Evolutionary conservation across 768 basidiomycete genomes (phyloP).

Genomic region (Mycena venus): DNA sequence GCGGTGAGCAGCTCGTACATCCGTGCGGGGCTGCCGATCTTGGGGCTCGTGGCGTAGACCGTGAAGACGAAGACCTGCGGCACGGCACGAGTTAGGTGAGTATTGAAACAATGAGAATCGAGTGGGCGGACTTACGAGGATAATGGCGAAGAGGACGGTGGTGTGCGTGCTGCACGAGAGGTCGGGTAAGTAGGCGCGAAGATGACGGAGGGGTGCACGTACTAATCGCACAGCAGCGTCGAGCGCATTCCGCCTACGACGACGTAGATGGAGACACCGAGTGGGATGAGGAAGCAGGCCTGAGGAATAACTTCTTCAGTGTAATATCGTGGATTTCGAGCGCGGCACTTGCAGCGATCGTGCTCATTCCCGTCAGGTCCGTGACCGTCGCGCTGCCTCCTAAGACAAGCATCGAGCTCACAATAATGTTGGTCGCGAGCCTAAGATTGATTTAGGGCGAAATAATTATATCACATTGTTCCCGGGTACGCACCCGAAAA

Average conservation of each 20-base stretch:
- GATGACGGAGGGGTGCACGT: constrained; percentile 41
- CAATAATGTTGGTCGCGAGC: constrained; percentile 92
- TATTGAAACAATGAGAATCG: neutral
- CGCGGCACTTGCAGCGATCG: constrained; percentile 71
- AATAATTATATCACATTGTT: neutral
- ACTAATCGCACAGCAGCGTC: constrained; percentile 90
- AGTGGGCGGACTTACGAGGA: constrained; percentile 58
- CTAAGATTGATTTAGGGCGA: constrained; percentile 44
- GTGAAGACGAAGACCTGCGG: constrained; percentile 71
- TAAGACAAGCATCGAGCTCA: constrained; percentile 87
- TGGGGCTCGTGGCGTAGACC: constrained; percentile 82
- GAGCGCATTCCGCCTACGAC: constrained; percentile 90
- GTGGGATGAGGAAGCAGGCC: constrained; percentile 92
- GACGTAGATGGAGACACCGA: constrained; percentile 91
- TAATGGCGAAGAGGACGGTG: constrained; percentile 87
- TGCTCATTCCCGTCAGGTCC: constrained; percentile 90
- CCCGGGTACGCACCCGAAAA: constrained; percentile 73
- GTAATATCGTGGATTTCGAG: no score
- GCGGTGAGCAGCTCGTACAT: constrained; percentile 87
- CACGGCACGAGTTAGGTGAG: constrained; percentile 3
- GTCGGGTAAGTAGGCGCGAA: neutral
- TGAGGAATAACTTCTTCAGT: constrained; percentile 28
- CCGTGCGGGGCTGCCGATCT: constrained; percentile 81
- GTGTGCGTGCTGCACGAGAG: constrained; percentile 79
- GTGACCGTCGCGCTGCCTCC: constrained; percentile 92